Percentiles rank a stretch among this genome's conserved stretches.
These are phyloP conservation scores for Passiflora organensis DNA, from an alignment of 345 rosid species.

Conservation along the genomic window DNA sequence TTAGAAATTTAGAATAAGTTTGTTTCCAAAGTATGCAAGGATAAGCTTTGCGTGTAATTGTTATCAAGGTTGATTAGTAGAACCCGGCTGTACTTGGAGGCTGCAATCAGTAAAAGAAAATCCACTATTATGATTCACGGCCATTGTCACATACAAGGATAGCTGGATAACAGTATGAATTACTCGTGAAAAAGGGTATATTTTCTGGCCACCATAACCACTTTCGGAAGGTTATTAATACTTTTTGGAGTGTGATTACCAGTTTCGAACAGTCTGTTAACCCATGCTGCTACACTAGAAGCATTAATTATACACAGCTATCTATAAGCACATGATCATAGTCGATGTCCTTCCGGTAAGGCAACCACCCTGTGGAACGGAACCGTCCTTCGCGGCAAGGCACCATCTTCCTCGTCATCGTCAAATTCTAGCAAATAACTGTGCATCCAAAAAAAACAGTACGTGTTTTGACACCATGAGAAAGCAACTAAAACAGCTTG, in stretches of 20 bases:
- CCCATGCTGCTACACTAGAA: constrained; percentile 1
- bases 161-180: too few species aligned
- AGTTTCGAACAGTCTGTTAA: too few species aligned
- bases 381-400: constrained; percentile 77
- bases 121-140: too few species aligned
- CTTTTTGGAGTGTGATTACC: too few species aligned
- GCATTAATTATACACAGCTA: constrained; percentile 22
- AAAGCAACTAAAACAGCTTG: background rate
- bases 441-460: constrained; percentile 12
- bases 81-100: background rate
- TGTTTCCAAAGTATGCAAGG: background rate
- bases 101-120: background rate
- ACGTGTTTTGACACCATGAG: background rate
- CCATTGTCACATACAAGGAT: too few species aligned
- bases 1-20: background rate
- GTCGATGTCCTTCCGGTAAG: constrained; percentile 80
- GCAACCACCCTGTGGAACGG: constrained; percentile 79
- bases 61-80: background rate
- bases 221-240: too few species aligned
- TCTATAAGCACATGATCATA: constrained; percentile 38
- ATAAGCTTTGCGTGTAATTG: too few species aligned
- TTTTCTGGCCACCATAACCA: too few species aligned
- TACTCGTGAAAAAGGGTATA: too few species aligned
- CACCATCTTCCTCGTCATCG: constrained; percentile 94
- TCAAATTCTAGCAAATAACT: constrained; percentile 92